phyloP scores from a whole-genome alignment of 345 rosid genomes.

The Camelina sativa region DNA sequence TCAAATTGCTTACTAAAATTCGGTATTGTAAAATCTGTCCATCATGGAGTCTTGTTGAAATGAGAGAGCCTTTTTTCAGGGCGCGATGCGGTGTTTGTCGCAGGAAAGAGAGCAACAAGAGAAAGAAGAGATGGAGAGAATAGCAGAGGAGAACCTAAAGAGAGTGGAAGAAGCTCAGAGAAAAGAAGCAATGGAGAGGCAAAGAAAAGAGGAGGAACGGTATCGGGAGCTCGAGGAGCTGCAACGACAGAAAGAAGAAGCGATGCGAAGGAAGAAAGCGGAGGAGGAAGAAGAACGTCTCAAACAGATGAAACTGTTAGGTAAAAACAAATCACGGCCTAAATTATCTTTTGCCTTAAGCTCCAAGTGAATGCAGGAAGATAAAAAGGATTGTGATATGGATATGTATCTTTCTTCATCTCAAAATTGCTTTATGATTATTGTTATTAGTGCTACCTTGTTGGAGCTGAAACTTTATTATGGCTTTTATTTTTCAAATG shows the following conservation, averaged over 20 bases:
- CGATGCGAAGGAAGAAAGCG: conserved; percentile 80
- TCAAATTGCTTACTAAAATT: not conserved
- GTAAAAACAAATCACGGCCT: conserved; percentile 94
- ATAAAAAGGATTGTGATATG: not conserved
- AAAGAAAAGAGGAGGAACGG: conserved; percentile 81
- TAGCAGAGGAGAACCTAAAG: conserved; percentile 77
- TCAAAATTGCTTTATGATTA: conserved; percentile 15
- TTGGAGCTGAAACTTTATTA: not conserved
- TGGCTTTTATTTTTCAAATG: not conserved
- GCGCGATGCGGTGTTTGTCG: conserved; percentile 40
- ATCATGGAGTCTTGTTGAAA: conserved; percentile 23
- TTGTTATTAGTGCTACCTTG: not conserved
- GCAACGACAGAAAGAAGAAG: conserved; percentile 86
- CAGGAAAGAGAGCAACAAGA: conserved; percentile 77
- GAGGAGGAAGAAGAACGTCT: conserved; percentile 91
- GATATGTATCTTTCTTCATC: conserved; percentile 11
- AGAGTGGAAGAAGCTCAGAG: conserved; percentile 83
- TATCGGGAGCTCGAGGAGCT: conserved; percentile 80
- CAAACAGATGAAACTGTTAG: conserved; percentile 90
- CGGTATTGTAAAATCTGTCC: conserved; percentile 10
- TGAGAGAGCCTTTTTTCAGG: conserved; percentile 30
- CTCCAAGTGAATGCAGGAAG: conserved; percentile 59
- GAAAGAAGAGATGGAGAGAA: conserved; percentile 75
- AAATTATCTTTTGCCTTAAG: conserved; percentile 89
- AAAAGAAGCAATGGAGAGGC: conserved; percentile 86